Conservation (phyloP, 257 asterid species). For the Leptodermis oblonga region DNA sequence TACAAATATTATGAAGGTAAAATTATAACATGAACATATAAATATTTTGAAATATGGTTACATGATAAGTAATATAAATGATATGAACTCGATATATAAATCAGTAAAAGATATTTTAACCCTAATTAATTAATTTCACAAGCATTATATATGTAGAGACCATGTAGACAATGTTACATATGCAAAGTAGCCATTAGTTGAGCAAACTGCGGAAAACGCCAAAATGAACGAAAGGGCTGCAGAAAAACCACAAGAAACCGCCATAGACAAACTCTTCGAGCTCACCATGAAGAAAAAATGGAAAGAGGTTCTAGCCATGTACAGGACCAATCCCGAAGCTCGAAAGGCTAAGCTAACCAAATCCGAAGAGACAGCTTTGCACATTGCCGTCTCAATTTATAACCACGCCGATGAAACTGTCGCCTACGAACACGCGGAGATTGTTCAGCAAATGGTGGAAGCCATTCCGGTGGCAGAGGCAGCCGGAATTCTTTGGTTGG, state of each 20-base stretch:
- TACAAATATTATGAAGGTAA: no score
- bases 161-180: no score
- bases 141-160: no score
- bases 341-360: constrained; percentile 28
- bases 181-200: no score
- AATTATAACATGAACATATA: no score
- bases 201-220: no score
- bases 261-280: constrained; percentile 16
- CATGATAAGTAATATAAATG: no score
- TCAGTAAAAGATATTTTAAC: no score
- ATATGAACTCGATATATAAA: no score
- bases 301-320: constrained; percentile 16
- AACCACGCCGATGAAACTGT: constrained; percentile 9
- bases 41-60: no score
- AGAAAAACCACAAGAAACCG: background rate
- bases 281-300: constrained; percentile 33
- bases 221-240: background rate
- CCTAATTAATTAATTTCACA: no score
- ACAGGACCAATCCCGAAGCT: background rate
- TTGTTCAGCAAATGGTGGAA: constrained; percentile 18
- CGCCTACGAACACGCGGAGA: background rate
- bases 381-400: constrained; percentile 39
- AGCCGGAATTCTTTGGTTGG: background rate
- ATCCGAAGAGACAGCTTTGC: constrained; percentile 43
- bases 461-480: background rate